Conservation (phyloP, 2,329 filamentous ascomycete species). For the Monosporascus sp. region DNA sequence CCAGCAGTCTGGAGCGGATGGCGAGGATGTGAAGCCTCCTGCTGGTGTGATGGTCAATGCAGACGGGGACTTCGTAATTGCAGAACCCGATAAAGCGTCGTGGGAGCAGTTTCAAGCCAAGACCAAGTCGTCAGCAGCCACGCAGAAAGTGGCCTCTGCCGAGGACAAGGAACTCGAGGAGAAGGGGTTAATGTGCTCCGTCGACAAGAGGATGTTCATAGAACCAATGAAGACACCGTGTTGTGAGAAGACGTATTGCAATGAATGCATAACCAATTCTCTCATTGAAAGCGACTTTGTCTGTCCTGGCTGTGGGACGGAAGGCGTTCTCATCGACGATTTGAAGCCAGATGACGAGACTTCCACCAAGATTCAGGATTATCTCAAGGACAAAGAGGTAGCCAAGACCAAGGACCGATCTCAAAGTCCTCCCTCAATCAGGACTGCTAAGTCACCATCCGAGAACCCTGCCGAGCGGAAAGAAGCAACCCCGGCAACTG, state of each 20-base stretch:
- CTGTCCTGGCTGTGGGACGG: conserved; percentile 86
- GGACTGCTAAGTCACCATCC: conserved; percentile 28
- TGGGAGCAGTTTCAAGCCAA: conserved; percentile 98
- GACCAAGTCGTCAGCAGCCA: conserved; percentile 77
- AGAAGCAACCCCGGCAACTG: conserved; percentile 33
- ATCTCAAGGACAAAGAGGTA: conserved; percentile 54
- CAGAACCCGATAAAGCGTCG: conserved; percentile 87
- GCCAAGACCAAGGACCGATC: conserved; percentile 38
- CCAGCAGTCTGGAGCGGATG: conserved; percentile 68
- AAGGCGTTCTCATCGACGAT: conserved; percentile 90
- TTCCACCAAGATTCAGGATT: conserved; percentile 72
- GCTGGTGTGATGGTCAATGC: conserved; percentile 96
- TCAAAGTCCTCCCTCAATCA: conserved; percentile 39
- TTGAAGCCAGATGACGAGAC: conserved; percentile 77
- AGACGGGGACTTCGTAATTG: conserved; percentile 95
- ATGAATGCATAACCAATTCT: conserved; percentile 98
- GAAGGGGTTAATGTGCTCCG: conserved; percentile 82
- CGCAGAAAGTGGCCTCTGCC: conserved; percentile 69
- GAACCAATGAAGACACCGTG: conserved; percentile 98
- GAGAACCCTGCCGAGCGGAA: conserved; percentile 20
- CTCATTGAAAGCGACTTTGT: conserved; percentile 97
- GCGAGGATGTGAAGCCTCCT: conserved; percentile 69
- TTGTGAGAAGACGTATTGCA: conserved; percentile 97
- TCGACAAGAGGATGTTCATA: conserved; percentile 98
- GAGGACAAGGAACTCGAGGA: conserved; percentile 85